Percentiles rank a stretch among this genome's conserved stretches.
Conservation (phyloP, 257 asterid genomes). For the Nicotiana paniculata region DNA sequence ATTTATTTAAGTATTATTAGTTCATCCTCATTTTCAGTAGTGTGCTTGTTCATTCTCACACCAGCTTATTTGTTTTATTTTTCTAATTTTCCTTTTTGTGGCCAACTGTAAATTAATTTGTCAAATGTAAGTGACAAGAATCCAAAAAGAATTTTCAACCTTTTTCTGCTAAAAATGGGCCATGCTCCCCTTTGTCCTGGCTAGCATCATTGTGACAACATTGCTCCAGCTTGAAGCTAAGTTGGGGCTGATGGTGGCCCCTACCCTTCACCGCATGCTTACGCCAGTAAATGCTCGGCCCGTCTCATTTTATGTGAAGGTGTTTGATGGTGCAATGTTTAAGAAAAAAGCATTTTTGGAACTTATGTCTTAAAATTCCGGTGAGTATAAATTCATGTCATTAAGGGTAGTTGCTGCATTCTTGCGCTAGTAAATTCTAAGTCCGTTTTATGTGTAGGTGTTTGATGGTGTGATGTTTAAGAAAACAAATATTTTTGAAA, state of each 20-base stretch:
- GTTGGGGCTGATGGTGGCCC: conserved; percentile 1
- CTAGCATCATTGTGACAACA: conserved; percentile 3
- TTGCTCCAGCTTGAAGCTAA: conserved; percentile 6
- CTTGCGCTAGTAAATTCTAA: not conserved
- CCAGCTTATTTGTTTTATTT: too few species aligned
- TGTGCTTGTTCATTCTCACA: too few species aligned
- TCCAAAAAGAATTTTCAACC: not conserved
- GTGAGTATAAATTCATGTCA: too few species aligned
- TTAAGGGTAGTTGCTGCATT: not conserved
- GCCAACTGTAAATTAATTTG: not conserved
- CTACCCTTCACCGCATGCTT: not conserved
- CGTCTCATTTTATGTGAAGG: not conserved
- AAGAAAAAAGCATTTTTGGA: not conserved
- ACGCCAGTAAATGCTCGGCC: not conserved
- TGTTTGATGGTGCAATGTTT: not conserved
- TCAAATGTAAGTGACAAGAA: not conserved
- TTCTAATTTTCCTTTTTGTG: not conserved
- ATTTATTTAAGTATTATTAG: not conserved
- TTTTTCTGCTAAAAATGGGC: not conserved
- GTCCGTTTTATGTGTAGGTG: not conserved
- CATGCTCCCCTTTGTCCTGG: not conserved
- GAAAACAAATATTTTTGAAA: not conserved
- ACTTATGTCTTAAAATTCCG: not conserved
- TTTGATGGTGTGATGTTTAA: not conserved
- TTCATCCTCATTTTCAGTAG: too few species aligned